A percentile compares a stretch with the other conserved stretches of the same genome.
phyloP scores from a whole-genome alignment of 1,284 basidiomycete species.

The Cryptococcus wingfieldii region DNA sequence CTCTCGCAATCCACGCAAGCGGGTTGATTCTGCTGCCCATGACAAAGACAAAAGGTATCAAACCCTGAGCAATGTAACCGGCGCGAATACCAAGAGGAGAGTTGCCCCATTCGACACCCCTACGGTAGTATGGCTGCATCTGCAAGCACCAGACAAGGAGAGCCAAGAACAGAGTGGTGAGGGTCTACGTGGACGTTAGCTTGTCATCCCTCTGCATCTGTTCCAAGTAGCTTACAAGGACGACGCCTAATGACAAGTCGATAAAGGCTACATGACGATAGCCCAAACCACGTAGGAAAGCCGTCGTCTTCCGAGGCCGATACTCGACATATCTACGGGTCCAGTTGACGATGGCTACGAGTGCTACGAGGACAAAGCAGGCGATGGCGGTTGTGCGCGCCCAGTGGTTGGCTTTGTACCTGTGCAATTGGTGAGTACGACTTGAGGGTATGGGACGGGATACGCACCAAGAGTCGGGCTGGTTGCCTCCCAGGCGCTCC shows the following conservation, averaged over 20 bases:
- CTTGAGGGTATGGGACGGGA: too few species aligned
- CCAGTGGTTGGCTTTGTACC: conserved; percentile 2
- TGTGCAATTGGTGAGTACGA: not conserved
- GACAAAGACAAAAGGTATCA: conserved; percentile 3
- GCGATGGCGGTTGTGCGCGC: not conserved
- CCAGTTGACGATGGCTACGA: conserved; percentile 3
- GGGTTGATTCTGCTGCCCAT: conserved; percentile 7
- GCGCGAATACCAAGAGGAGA: conserved; percentile 3
- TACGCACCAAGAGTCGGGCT: too few species aligned
- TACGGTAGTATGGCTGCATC: conserved; percentile 5
- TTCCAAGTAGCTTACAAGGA: not conserved
- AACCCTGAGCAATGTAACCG: conserved; percentile 4
- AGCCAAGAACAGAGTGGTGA: not conserved
- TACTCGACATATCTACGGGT: not conserved
- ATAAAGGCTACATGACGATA: conserved; percentile 3
- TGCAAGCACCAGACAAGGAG: conserved; percentile 4
- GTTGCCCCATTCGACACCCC: conserved; percentile 1
- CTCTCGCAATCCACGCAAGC: conserved; percentile 1
- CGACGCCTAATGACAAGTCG: not conserved
- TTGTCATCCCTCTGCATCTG: too few species aligned
- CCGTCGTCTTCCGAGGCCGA: not conserved
- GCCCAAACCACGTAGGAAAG: not conserved
- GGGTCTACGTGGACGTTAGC: not conserved
- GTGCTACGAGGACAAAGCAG: not conserved
- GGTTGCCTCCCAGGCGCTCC: too few species aligned